Conservation (phyloP, 2,329 filamentous ascomycete genomes). For the Diplodia scrobiculata region DNA sequence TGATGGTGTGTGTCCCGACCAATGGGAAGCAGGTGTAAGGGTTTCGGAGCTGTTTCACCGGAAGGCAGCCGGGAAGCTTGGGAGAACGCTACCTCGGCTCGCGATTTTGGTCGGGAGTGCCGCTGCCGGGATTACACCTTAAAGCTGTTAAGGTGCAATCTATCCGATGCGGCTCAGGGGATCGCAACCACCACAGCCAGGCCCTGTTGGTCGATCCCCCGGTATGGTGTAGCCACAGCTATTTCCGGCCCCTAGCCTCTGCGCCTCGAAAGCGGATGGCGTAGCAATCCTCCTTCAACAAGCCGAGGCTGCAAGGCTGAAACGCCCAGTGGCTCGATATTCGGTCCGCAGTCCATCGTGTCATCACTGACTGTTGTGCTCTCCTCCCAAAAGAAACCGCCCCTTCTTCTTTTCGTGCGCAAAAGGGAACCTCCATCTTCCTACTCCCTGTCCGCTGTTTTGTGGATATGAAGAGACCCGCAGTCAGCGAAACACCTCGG, state of each 20-base stretch:
- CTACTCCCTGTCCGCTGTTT: neutral
- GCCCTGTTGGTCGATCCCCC: conserved; percentile 10
- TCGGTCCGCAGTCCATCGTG: conserved; percentile 6
- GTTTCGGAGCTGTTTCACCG: conserved; percentile 27
- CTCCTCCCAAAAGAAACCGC: neutral
- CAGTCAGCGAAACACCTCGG: neutral
- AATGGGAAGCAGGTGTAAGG: neutral
- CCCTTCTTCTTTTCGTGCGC: neutral
- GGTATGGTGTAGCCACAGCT: conserved; percentile 5
- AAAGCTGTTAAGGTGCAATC: conserved; percentile 22
- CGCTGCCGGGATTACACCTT: conserved; percentile 21
- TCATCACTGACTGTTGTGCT: conserved; percentile 4
- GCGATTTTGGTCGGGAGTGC: conserved; percentile 22
- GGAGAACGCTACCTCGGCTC: conserved; percentile 19
- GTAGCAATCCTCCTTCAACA: conserved; percentile 13
- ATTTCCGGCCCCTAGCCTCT: conserved; percentile 10
- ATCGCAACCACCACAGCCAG: neutral
- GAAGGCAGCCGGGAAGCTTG: conserved; percentile 9
- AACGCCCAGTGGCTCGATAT: conserved; percentile 13
- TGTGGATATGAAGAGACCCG: conserved; percentile 12
- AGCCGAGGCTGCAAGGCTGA: conserved; percentile 23
- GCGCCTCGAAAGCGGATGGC: conserved; percentile 7
- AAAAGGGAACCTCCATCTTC: neutral
- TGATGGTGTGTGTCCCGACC: conserved; percentile 13
- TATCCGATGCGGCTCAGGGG: conserved; percentile 13